Percentiles rank a stretch among this genome's conserved stretches.
phyloP scores from a whole-genome alignment of 306 rosid species.

The Aeschynomene evenia region DNA sequence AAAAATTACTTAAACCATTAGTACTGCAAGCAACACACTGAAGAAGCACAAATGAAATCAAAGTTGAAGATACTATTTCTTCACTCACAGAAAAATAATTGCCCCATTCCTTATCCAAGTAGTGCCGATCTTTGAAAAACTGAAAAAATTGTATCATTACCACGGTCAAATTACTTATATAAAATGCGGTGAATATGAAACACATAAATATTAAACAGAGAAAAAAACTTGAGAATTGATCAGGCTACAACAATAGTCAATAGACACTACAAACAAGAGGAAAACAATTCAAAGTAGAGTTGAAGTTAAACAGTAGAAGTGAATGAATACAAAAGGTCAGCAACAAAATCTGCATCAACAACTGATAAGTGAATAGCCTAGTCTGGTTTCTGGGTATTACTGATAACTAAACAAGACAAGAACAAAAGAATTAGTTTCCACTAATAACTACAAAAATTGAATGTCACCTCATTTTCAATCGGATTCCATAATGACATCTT shows the following conservation, averaged over 20 bases:
- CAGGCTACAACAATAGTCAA: slow-evolving; percentile 9
- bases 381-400: neutral
- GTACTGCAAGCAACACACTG: neutral
- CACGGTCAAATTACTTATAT: slow-evolving; percentile 15
- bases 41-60: neutral
- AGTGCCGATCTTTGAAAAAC: slow-evolving; percentile 92
- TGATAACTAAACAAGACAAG: neutral
- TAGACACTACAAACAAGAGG: slow-evolving; percentile 10
- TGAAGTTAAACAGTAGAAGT: neutral
- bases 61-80: slow-evolving; percentile 1
- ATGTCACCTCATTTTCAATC: neutral
- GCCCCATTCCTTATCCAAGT: slow-evolving; percentile 98
- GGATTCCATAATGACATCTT: neutral
- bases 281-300: neutral
- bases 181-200: slow-evolving; percentile 1
- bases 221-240: neutral
- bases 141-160: slow-evolving; percentile 29
- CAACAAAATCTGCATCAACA: slow-evolving; percentile 11
- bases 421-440: neutral
- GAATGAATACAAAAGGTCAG: slow-evolving; percentile 5
- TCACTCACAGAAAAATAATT: slow-evolving; percentile 75
- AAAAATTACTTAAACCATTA: slow-evolving; percentile 12
- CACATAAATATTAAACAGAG: neutral
- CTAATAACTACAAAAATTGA: neutral
- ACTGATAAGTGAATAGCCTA: neutral